These are phyloP conservation scores for Fusarium sp. DNA, from an alignment of 2,329 filamentous ascomycete genomes.

Conservation along the genomic window DNA sequence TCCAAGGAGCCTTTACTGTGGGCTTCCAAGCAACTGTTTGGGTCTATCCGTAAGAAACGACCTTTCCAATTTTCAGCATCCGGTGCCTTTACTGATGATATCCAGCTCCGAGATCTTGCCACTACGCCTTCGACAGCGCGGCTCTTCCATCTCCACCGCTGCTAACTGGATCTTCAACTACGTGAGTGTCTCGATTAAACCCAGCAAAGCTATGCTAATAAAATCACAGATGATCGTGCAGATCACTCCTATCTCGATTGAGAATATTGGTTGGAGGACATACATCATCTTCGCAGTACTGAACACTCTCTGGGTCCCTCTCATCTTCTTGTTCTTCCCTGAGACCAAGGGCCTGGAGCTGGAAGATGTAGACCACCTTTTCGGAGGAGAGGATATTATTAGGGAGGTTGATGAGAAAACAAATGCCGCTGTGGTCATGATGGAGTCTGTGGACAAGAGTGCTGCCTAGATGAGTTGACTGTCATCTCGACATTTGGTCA, in stretches of 20 bases:
- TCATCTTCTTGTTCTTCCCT: slow-evolving; percentile 62
- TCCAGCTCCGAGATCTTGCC: slow-evolving; percentile 53
- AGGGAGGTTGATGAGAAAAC: slow-evolving; percentile 35
- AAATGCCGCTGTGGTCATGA: slow-evolving; percentile 13
- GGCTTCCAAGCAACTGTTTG: slow-evolving; percentile 57
- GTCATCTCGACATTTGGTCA: no score
- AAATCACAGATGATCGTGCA: slow-evolving; percentile 27
- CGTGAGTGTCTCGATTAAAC: slow-evolving; percentile 30
- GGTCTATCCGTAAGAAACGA: slow-evolving; percentile 49
- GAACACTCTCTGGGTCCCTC: slow-evolving; percentile 32
- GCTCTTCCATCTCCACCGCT: slow-evolving; percentile 53
- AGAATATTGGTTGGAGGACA: slow-evolving; percentile 63
- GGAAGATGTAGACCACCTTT: slow-evolving; percentile 61
- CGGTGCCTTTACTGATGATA: neutral
- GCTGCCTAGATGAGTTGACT: neutral
- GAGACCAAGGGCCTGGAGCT: slow-evolving; percentile 64
- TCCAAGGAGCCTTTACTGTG: slow-evolving; percentile 58
- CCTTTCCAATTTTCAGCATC: fast-evolving
- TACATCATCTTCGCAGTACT: slow-evolving; percentile 67
- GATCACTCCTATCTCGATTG: slow-evolving; percentile 42
- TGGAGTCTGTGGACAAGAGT: slow-evolving; percentile 23
- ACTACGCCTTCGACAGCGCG: slow-evolving; percentile 50
- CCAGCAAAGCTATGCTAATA: neutral
- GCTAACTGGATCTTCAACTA: slow-evolving; percentile 56
- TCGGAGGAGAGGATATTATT: slow-evolving; percentile 31